These are phyloP conservation scores for Eleusine coracana DNA, from an alignment of 176 grass and related monocot species.

Conservation along the genomic window DNA sequence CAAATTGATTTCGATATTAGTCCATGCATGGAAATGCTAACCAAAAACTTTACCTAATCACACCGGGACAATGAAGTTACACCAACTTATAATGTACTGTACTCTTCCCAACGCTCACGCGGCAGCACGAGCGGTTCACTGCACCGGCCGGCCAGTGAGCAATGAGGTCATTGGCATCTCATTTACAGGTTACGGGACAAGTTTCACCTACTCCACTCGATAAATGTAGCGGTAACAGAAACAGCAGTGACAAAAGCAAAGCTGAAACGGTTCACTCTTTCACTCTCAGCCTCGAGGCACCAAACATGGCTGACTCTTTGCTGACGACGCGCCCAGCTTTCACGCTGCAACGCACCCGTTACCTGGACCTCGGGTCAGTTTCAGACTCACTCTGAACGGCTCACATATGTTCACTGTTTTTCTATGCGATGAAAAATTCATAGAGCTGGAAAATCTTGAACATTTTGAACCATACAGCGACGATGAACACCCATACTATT, in stretches of 20 bases:
- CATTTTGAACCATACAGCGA: too few relatives aligned
- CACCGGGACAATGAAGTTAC: not conserved
- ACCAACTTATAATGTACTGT: not conserved
- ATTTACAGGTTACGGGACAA: conserved; percentile 7
- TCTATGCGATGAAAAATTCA: too few relatives aligned
- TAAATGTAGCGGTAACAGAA: not conserved
- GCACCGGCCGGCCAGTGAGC: not conserved
- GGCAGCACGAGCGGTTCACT: not conserved
- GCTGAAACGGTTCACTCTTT: not conserved
- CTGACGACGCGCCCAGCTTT: conserved; percentile 7
- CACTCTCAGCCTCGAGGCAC: not conserved
- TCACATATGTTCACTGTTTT: too few relatives aligned
- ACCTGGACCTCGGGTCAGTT: not conserved
- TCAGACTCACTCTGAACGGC: too few relatives aligned
- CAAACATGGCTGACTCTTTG: not conserved
- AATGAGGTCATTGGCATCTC: not conserved
- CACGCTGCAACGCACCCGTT: not conserved
- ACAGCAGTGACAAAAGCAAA: not conserved
- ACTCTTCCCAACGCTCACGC: not conserved
- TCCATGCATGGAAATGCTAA: not conserved
- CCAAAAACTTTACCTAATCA: conserved; percentile 18
- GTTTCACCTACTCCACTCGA: conserved; percentile 12
- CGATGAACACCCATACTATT: too few relatives aligned
- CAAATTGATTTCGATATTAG: not conserved
- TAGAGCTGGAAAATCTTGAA: too few relatives aligned